Conservation (phyloP, 2,329 filamentous ascomycete genomes). For the Paecilomyces formosus region DNA sequence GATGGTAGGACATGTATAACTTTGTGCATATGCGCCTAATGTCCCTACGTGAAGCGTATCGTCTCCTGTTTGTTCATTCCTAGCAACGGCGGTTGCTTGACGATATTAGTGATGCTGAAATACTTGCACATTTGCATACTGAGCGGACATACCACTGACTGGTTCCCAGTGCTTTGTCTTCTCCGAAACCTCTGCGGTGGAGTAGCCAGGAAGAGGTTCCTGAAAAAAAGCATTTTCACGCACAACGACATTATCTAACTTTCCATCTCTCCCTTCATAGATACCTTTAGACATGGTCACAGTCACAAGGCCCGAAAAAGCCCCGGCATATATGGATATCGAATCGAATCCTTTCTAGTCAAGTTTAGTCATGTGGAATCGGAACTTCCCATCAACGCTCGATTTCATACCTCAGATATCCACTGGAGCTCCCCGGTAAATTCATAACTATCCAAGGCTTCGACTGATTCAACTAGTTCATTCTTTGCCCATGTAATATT, state of each 20-base stretch:
- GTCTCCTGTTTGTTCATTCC: constrained; percentile 6
- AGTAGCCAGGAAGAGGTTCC: constrained; percentile 2
- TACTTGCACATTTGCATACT: not conserved
- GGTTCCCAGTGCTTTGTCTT: constrained; percentile 20
- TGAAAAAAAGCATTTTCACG: constrained; percentile 16
- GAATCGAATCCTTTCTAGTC: constrained; percentile 13
- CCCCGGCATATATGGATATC: constrained; percentile 16
- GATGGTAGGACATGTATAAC: constrained; percentile 8
- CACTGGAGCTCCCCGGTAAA: constrained; percentile 26
- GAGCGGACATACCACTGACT: constrained; percentile 21
- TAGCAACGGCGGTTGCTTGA: constrained; percentile 17
- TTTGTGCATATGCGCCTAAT: constrained; percentile 17
- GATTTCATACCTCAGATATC: constrained; percentile 19
- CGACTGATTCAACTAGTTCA: not conserved
- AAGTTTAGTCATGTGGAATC: not conserved
- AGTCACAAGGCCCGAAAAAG: constrained; percentile 16
- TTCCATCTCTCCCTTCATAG: constrained; percentile 8
- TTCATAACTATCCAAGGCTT: constrained; percentile 8
- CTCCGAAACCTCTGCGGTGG: constrained; percentile 4
- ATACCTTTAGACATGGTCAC: constrained; percentile 11
- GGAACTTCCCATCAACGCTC: not conserved
- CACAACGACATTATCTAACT: constrained; percentile 2
- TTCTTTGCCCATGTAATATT: constrained; percentile 9
- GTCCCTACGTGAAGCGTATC: constrained; percentile 24
- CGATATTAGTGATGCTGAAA: constrained; percentile 9